phyloP scores from a whole-genome alignment of 2,329 filamentous ascomycete species.

The Madurella mycetomatis region DNA sequence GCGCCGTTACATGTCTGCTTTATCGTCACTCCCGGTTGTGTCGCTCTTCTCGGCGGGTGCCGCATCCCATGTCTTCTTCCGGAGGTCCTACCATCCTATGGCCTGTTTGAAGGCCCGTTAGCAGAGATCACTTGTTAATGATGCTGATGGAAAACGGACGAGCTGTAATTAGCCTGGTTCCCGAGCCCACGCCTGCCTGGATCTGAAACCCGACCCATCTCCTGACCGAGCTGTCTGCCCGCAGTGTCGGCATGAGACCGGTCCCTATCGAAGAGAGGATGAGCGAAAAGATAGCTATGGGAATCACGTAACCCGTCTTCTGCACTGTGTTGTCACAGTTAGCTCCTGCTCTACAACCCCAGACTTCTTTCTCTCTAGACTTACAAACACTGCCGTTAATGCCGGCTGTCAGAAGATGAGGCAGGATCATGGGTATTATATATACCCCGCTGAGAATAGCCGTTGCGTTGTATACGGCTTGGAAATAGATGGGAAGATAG shows the following conservation, averaged over 20 bases:
- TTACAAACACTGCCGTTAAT: conserved; percentile 21
- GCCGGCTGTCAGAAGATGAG: conserved; percentile 20
- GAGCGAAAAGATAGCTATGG: conserved; percentile 11
- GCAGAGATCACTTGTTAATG: too few species aligned
- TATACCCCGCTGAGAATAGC: conserved; percentile 32
- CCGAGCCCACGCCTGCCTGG: conserved; percentile 18
- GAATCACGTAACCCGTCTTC: conserved; percentile 17
- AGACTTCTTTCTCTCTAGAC: neutral
- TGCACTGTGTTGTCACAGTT: too few species aligned
- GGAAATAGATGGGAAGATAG: conserved; percentile 35
- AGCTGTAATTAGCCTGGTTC: conserved; percentile 21
- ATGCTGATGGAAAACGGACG: conserved; percentile 3
- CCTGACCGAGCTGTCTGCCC: conserved; percentile 8
- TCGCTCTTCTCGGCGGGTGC: neutral
- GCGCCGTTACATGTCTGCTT: too few species aligned
- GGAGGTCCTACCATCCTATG: conserved; percentile 1
- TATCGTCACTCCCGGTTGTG: too few species aligned
- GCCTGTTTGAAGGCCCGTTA: conserved; percentile 4
- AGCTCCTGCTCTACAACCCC: too few species aligned
- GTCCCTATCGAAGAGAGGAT: conserved; percentile 14
- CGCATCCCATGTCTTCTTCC: neutral
- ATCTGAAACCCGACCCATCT: conserved; percentile 21
- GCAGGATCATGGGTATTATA: conserved; percentile 27
- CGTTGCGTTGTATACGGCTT: conserved; percentile 29
- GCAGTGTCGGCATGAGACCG: conserved; percentile 17